A percentile compares a stretch with the other conserved stretches of the same genome.
phyloP scores from a whole-genome alignment of 2,329 filamentous ascomycete species.

The Mycocentrospora acerina region DNA sequence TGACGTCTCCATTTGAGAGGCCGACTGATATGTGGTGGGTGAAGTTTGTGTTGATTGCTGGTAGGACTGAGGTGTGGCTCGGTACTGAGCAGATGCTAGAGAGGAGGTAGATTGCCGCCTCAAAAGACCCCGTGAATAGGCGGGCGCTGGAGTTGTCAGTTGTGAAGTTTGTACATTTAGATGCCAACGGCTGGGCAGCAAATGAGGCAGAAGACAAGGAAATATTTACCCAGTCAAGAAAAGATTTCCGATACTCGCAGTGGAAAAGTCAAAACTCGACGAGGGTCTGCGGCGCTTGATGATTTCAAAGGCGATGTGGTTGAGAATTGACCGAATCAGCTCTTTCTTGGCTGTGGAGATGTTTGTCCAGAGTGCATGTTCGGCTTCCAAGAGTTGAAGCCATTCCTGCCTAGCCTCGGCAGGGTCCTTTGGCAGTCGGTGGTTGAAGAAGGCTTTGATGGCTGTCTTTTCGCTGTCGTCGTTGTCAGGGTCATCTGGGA shows the following conservation, averaged over 20 bases:
- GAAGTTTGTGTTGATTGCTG: conserved; percentile 93
- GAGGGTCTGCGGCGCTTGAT: conserved; percentile 50
- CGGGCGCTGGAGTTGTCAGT: conserved; percentile 62
- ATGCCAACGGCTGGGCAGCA: conserved; percentile 49
- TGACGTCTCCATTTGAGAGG: conserved; percentile 71
- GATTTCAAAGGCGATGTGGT: conserved; percentile 53
- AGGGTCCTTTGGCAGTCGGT: conserved; percentile 69
- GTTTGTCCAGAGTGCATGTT: conserved; percentile 70
- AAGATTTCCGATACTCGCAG: conserved; percentile 54
- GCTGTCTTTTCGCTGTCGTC: conserved; percentile 60
- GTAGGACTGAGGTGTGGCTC: conserved; percentile 73
- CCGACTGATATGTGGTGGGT: conserved; percentile 90
- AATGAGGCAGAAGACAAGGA: too few relatives aligned
- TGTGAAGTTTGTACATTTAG: neutral
- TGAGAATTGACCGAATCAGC: conserved; percentile 54
- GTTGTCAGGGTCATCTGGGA: conserved; percentile 64
- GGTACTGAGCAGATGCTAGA: conserved; percentile 85
- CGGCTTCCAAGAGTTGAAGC: conserved; percentile 84
- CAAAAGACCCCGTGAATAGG: conserved; percentile 88
- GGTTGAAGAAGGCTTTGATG: conserved; percentile 83
- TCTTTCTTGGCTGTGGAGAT: conserved; percentile 54
- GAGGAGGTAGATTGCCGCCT: conserved; percentile 87
- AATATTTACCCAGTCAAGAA: conserved; percentile 52
- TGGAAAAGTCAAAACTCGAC: conserved; percentile 52
- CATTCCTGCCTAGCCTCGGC: conserved; percentile 71